These are phyloP conservation scores for Linanthus parryae DNA, from an alignment of 148 eudicot genomes.

Conservation along the genomic window DNA sequence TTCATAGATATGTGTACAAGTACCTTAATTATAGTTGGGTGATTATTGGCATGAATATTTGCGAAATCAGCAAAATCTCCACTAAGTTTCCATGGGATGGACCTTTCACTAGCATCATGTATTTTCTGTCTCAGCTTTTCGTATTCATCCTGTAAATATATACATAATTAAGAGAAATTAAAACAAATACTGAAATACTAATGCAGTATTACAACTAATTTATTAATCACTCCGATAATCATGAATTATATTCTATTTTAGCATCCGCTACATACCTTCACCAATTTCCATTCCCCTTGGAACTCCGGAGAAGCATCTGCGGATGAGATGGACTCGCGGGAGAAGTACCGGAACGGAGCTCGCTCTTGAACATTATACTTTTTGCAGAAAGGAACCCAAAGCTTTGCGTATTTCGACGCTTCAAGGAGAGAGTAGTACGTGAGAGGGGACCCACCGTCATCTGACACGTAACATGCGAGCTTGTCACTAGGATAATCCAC, in stretches of 20 bases:
- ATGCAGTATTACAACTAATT: too few species aligned
- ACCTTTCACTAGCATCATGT: slow-evolving; percentile 13
- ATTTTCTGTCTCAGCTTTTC: slow-evolving; percentile 16
- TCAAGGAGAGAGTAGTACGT: slow-evolving; percentile 25
- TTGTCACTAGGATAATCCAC: slow-evolving; percentile 31
- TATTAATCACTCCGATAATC: background rate
- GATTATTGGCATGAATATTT: slow-evolving; percentile 14
- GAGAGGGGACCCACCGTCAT: slow-evolving; percentile 31
- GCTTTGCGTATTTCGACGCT: slow-evolving; percentile 25
- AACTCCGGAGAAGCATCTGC: slow-evolving; percentile 15
- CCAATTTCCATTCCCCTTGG: slow-evolving; percentile 20
- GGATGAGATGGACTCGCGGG: background rate
- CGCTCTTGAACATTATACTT: slow-evolving; percentile 12
- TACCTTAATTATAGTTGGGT: slow-evolving; percentile 23
- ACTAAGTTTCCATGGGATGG: slow-evolving; percentile 9
- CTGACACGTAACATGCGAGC: slow-evolving; percentile 36
- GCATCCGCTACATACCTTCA: slow-evolving; percentile 10
- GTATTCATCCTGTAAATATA: slow-evolving; percentile 22
- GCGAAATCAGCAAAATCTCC: slow-evolving; percentile 14
- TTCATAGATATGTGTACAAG: background rate
- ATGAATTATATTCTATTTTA: background rate
- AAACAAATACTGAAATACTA: too few species aligned
- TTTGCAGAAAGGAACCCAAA: slow-evolving; percentile 46
- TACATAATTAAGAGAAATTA: too few species aligned
- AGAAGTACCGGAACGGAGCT: slow-evolving; percentile 37